Base-by-base conservation (phyloP, 108 stramenopile species). In the Pseudonitzschia multiseries region DNA sequence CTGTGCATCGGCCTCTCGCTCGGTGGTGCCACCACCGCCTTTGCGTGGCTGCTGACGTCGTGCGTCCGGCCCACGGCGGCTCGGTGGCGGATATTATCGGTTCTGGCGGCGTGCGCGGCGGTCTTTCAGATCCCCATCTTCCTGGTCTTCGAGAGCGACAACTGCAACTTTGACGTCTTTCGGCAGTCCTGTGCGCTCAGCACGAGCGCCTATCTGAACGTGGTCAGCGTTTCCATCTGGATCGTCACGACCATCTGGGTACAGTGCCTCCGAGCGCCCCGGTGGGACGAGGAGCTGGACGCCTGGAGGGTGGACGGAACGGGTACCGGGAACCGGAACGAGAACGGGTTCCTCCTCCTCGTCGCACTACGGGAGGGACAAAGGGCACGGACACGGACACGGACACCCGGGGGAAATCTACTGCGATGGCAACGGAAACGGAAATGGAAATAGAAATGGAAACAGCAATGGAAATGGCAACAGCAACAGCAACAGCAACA, bases 111-210 rank as follows among this genome's bases (percentile, higher is more conserved):
- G 14, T 10, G 70, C 14, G 31, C 77, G 54, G 82, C 82, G 29
- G 56, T 78, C 24, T 50, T 78, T 26, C 69, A 77, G 41, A 61
- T 77, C 31, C 82, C 77, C 17, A 52, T 83, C 59, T 78, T 78
- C 57, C 52, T 83, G 14, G 57, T 82, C 43, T 72, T 75, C 4
- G 74, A 72, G 61, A 68, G 65, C 26, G 27, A 72, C 15, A 69
- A 69, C 5, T 81, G 80, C 59, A 71, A 27, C 40, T 44, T 71
- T 36, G 70, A 81, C 59, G 33, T 57, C 4, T 36, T 20, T 17
- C 51, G 74, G 2, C 78, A 79, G 32, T 73, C 67, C 10, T 81
- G 80, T 36, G 42, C 57, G 8, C 40, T 75, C 26, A 53, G 51
- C n/a, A 33, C 46, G 10, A 75, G 75, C 20, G 65, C 57, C 1